Evolutionary conservation across 169 alveolate genomes (phyloP).

Genomic region (Plasmodium relictum): DNA sequence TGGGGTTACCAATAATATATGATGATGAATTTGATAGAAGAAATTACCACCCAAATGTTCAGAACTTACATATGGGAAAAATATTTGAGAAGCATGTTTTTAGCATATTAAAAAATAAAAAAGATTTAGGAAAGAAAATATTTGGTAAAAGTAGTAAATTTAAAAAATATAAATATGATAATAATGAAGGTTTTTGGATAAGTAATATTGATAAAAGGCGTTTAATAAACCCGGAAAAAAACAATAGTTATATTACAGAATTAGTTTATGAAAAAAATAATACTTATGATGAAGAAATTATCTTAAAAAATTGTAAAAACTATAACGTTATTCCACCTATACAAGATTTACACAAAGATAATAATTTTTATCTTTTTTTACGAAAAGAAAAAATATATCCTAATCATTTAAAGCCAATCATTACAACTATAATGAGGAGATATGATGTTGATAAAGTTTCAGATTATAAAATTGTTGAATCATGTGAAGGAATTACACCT

Average conservation of each 20-base stretch:
- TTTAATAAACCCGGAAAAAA: constrained; percentile 58
- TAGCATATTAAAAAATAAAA: constrained; percentile 71
- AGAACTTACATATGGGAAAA: constrained; percentile 70
- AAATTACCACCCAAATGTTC: constrained; percentile 51
- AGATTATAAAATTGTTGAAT: constrained; percentile 12
- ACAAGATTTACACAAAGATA: constrained; percentile 36
- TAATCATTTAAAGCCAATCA: constrained; percentile 14
- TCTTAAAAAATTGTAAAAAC: constrained; percentile 26
- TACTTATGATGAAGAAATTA: constrained; percentile 56
- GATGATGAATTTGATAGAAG: constrained; percentile 75
- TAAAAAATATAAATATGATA: constrained; percentile 68
- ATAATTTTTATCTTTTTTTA: constrained; percentile 62
- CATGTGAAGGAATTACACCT: constrained; percentile 21
- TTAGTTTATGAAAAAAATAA: constrained; percentile 48
- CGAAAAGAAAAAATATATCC: constrained; percentile 34
- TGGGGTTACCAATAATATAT: constrained; percentile 68
- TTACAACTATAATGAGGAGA: constrained; percentile 75
- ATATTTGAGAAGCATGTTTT: constrained; percentile 68
- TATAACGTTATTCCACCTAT: constrained; percentile 53
- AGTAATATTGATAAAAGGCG: constrained; percentile 69
- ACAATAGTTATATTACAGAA: constrained; percentile 59
- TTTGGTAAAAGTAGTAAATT: constrained; percentile 38
- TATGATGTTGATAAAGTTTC: constrained; percentile 43
- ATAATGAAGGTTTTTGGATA: constrained; percentile 67
- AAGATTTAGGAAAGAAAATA: constrained; percentile 52